phyloP scores from a whole-genome alignment of 2,329 filamentous ascomycete species.

The Xylaria hypoxylon region DNA sequence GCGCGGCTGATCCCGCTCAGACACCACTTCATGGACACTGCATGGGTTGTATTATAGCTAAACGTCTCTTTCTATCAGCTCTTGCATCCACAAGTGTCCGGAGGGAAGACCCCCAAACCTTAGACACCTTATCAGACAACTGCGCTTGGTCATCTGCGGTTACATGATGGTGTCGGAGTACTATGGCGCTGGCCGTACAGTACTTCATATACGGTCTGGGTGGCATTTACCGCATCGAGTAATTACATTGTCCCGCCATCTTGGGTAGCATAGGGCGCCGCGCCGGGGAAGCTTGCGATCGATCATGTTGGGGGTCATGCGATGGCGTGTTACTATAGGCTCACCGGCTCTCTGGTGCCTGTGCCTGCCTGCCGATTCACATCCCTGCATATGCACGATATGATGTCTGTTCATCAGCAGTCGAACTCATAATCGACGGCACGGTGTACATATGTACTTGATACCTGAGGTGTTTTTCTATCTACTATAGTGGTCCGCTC shows the following conservation, averaged over 20 bases:
- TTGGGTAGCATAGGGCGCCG: constrained; percentile 29
- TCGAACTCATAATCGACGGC: constrained; percentile 1
- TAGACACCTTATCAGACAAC: not conserved
- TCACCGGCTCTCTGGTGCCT: constrained; percentile 20
- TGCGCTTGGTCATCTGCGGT: constrained; percentile 2
- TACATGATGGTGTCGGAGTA: not conserved
- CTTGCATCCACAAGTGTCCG: not conserved
- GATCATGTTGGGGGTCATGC: constrained; percentile 33
- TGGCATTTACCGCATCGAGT: constrained; percentile 13
- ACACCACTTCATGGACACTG: not conserved
- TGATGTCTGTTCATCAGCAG: constrained; percentile 6
- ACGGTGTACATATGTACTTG: constrained; percentile 3
- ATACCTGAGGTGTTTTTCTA: not conserved
- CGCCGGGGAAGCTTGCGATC: constrained; percentile 31
- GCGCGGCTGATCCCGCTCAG: constrained; percentile 4
- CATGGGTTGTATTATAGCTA: not conserved
- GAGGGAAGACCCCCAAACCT: not conserved
- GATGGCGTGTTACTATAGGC: constrained; percentile 28
- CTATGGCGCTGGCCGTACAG: constrained; percentile 1
- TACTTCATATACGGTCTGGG: not conserved
- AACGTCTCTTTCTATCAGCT: not conserved
- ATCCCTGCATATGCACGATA: constrained; percentile 36
- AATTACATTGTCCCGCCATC: constrained; percentile 24
- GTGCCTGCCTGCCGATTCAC: constrained; percentile 28
- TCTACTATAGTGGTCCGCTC: not conserved